phyloP scores from a whole-genome alignment of 768 basidiomycete species.

The Tricholomella constricta region DNA sequence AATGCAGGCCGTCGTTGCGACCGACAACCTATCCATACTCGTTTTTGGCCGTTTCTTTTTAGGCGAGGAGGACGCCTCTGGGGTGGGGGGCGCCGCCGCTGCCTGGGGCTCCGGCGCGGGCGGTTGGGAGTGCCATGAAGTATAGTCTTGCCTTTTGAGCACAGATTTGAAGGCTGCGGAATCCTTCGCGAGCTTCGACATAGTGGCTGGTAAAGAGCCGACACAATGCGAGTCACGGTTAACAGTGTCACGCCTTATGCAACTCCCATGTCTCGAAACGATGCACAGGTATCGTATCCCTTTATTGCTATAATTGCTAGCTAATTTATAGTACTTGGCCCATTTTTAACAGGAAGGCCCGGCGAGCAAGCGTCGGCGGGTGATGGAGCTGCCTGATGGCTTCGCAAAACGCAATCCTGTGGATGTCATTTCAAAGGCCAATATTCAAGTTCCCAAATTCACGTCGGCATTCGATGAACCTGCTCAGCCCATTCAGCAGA shows the following conservation, averaged over 20 bases:
- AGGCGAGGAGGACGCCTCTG: conserved; percentile 31
- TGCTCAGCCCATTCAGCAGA: not conserved
- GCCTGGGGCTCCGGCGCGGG: conserved; percentile 31
- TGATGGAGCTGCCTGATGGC: conserved; percentile 19
- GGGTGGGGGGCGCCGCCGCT: conserved; percentile 26
- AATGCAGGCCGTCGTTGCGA: conserved; percentile 13
- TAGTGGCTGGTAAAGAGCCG: conserved; percentile 31
- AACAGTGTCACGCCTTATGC: conserved; percentile 16
- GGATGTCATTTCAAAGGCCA: conserved; percentile 5
- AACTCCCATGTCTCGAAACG: conserved; percentile 9
- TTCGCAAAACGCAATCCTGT: conserved; percentile 15
- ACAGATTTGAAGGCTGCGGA: conserved; percentile 68
- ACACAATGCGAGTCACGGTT: conserved; percentile 7
- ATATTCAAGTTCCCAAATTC: conserved; percentile 17
- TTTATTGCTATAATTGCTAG: not conserved
- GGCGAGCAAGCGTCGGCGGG: conserved; percentile 18
- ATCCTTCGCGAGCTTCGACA: conserved; percentile 73
- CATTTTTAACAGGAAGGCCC: conserved; percentile 11
- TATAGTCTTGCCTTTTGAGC: conserved; percentile 64
- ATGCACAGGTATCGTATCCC: conserved; percentile 5
- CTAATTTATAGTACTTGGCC: not conserved
- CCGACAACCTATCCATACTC: conserved; percentile 43
- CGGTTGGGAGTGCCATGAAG: conserved; percentile 77
- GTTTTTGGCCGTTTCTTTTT: conserved; percentile 69
- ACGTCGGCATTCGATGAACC: conserved; percentile 15